Evolutionary conservation across 2,329 filamentous ascomycete genomes (phyloP), one percentile per base, ranked within the genome.

Genomic region (Beauveria bassiana): DNA sequence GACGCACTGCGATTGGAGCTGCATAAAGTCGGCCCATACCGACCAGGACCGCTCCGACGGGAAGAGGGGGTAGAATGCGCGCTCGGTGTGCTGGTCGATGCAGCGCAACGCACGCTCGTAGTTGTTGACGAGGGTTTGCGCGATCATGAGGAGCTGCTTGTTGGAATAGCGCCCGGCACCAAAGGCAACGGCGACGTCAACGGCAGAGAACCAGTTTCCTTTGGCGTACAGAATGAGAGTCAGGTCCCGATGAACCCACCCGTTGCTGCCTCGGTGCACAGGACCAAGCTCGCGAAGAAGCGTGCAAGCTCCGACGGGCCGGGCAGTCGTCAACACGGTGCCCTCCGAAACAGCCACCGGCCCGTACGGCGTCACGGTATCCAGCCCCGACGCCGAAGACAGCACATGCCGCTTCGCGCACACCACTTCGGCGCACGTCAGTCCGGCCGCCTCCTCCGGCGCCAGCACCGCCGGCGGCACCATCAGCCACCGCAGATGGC

Each of bases 11-110:
- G 54, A 46, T 3, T 57, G 54, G 2, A 57, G 54, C 43, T 57
- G 54, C 43, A 57, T 57, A 28, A 46, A 47, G n/a, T 57, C 54
- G 2, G 54, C 54, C 54, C 54, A 57, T 5, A 57, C 43, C 14
- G 5, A 6, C 24, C 3, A 12, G 14, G 34, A 57, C 14, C 42
- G 24, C 31, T 46, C 54, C 26, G 54, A 38, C 43, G 8, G 40
- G 7, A 57, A 10, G 20, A 24, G 14, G 1, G 26, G 54, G 10
- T 34, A 31, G 40, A 57, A 57, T 8, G 3, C 47, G 42, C 12
- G 16, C 42, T 57, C 54, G 5, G 28, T 10, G 9, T 26, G 26
- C 9, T 18, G 16, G 3, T 22, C 9, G 28, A 57, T 22, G n/a
- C 14, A 57, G 6, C 42, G 54, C 40, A 47, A n/a, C 18, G 54